Evolutionary conservation across 2,329 filamentous ascomycete genomes (phyloP), one percentile per base, ranked within the genome.

Genomic region (Karstenula rhodostoma): DNA sequence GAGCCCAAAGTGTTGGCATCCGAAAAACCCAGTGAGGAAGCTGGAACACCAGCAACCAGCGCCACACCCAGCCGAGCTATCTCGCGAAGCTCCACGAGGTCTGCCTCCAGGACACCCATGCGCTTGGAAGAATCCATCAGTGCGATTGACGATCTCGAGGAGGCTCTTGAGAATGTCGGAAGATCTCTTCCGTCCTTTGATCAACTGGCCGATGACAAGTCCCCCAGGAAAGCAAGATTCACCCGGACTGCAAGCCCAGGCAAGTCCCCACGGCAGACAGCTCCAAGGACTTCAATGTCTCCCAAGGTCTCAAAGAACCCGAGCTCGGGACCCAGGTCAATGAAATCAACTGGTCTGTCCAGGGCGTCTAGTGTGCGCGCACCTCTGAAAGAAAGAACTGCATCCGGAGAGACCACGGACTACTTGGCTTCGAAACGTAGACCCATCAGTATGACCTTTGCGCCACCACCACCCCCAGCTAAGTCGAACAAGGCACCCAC

Each of bases 401-500:
- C 62, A 25, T 67, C 69, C 2, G 65, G 64, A 27, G 73, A 75
- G 17, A 68, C 70, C 27, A 56, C 71, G 43, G 76, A 80, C 59
- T 76, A 79, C 58, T 71, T 79, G 40, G 76, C 79, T 40, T 78
- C 78, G 60, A 82, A 81, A 68, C 78, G 80, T 65, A 78, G 78
- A 64, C 84, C 78, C 53, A 79, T 82, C 70, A 82, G 77, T 66
- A 74, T 80, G 69, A 80, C 74, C 59, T 86, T 82, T 65, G 83
- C 77, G 27, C 81, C 75, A 9, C 82, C 79, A 42, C 79, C 80
- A 6, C 79, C 80, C 15, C 80, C 79, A 17, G 70, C 77, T 9
- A 86, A 84, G 65, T 85, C 83, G 4, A 76, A 75, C 23, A 85
- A 83, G 64, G 76, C 83, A 15, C 81, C 81, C 0, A 86, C 84